A percentile compares a stretch with the other conserved stretches of the same genome.
Conservation (phyloP, 2,329 filamentous ascomycete genomes). For the Paracamarosporium sp. region DNA sequence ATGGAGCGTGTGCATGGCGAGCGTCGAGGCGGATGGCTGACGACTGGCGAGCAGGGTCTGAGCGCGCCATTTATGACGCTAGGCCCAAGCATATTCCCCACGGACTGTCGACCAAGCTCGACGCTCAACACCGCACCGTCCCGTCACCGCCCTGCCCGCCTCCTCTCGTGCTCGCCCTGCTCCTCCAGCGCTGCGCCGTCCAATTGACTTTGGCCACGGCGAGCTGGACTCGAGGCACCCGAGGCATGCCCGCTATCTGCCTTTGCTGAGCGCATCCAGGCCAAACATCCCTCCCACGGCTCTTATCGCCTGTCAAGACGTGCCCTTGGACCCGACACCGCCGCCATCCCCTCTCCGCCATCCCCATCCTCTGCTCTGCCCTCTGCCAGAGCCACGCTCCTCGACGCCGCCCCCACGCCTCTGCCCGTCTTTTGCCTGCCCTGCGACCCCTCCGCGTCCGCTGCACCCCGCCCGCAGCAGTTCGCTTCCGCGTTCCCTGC, state of each 20-base stretch:
- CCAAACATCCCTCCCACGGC: slow-evolving; percentile 9
- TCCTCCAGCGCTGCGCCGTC: slow-evolving; percentile 42
- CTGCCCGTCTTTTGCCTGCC: slow-evolving; percentile 16
- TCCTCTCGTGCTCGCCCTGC: slow-evolving; percentile 10
- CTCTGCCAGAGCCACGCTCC: slow-evolving; percentile 20
- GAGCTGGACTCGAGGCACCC: slow-evolving; percentile 30
- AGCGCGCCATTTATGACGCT: slow-evolving; percentile 32
- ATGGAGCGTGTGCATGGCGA: background rate
- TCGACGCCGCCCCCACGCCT: slow-evolving; percentile 17
- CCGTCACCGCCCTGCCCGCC: slow-evolving; percentile 18
- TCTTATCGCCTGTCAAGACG: slow-evolving; percentile 27
- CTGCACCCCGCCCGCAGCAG: slow-evolving; percentile 11
- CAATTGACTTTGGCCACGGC: slow-evolving; percentile 55
- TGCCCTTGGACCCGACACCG: slow-evolving; percentile 15
- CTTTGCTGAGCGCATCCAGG: slow-evolving; percentile 28
- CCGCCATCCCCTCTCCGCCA: slow-evolving; percentile 10
- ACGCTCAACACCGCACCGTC: slow-evolving; percentile 26
- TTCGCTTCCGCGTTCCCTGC: slow-evolving; percentile 19
- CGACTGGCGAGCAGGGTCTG: slow-evolving; percentile 9
- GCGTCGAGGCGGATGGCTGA: slow-evolving; percentile 2
- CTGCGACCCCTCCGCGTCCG: background rate
- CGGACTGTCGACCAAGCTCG: slow-evolving; percentile 27
- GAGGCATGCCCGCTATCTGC: slow-evolving; percentile 29
- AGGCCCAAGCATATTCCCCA: slow-evolving; percentile 35
- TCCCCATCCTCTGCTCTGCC: slow-evolving; percentile 10